Base-by-base conservation (phyloP, 139 green algal genomes). In the Limnomonas spitsbergensis region DNA sequence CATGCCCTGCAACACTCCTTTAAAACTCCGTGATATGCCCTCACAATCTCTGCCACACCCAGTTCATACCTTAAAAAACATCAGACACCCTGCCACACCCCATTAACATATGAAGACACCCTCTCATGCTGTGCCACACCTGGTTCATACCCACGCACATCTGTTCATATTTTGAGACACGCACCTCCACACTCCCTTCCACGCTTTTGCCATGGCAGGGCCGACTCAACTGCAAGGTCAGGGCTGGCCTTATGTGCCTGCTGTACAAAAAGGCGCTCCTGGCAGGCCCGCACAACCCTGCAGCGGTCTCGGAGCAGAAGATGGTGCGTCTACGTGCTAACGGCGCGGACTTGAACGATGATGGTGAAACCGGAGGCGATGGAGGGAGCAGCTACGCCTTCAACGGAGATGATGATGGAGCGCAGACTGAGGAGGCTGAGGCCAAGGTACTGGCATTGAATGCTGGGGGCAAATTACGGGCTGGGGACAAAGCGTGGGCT, bases 251-350 rank as follows among this genome's bases (percentile, higher is more conserved):
- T 4, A 94, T 90, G 36, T 78, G 68, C 38, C 40, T 80, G 0
- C 81, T 95, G n/a, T 92, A 91, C 71, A 78, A 84, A 31, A 88
- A 93, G 66, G 77, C 89, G 0, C 80, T 97, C 42, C 56, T 90
- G 20, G 53, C 87, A 9, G 83, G 69, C 38, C 31, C 69, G 0
- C 6, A 4, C 32, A 74, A 74, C 7, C n/a, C 20, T 69, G 54
- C 54, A 31, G 27, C 14, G 3, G 54, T 27, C 7, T 9, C 54
- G 7, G 6, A 31, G 24, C 27, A 31, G 24, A 69, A 40, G n/a
- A n/a, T n/a, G n/a, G n/a, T n/a, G n/a, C n/a, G n/a, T n/a, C n/a
- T n/a, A n/a, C n/a, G n/a, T n/a, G n/a, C n/a, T n/a, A n/a, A n/a
- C n/a, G n/a, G n/a, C n/a, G n/a, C n/a, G n/a, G n/a, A n/a, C n/a